These are phyloP conservation scores for Sindora glabra DNA, from an alignment of 306 rosid genomes.

Conservation along the genomic window DNA sequence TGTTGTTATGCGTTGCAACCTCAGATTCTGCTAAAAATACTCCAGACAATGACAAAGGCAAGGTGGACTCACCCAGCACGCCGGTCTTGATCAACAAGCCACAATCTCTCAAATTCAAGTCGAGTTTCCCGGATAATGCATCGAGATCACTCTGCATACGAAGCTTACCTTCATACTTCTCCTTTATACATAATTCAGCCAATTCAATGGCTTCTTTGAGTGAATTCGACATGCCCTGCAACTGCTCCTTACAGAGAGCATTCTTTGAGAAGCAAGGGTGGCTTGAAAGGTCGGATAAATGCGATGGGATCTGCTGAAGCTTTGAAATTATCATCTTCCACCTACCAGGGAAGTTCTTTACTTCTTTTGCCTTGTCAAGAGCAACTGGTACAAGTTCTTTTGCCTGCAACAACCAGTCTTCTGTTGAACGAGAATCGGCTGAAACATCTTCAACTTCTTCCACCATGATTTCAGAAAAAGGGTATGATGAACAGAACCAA, in stretches of 20 bases:
- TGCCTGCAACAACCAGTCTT: slow-evolving; percentile 55
- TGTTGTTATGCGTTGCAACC: slow-evolving; percentile 25
- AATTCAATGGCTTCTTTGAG: slow-evolving; percentile 45
- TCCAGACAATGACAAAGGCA: slow-evolving; percentile 34
- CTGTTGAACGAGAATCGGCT: slow-evolving; percentile 45
- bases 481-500: too few relatives aligned
- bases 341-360: slow-evolving; percentile 61
- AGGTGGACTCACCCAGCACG: slow-evolving; percentile 78
- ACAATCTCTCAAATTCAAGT: slow-evolving; percentile 82
- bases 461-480: slow-evolving; percentile 67
- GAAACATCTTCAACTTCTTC: slow-evolving; percentile 43
- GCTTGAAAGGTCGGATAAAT: slow-evolving; percentile 76
- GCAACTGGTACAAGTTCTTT: slow-evolving; percentile 69
- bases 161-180: slow-evolving; percentile 82
- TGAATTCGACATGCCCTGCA: slow-evolving; percentile 70
- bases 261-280: slow-evolving; percentile 94
- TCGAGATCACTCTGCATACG: slow-evolving; percentile 94
- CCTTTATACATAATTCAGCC: slow-evolving; percentile 64
- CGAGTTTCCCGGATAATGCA: slow-evolving; percentile 63
- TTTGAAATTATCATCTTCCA: slow-evolving; percentile 85
- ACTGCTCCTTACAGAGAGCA: slow-evolving; percentile 82
- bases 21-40: slow-evolving; percentile 37
- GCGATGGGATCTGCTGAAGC: slow-evolving; percentile 71
- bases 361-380: slow-evolving; percentile 63
- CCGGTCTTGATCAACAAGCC: slow-evolving; percentile 79